Evolutionary conservation across 805 yeast species (phyloP), one percentile per base, ranked within the genome.

Genomic region (Monosporozyma unispora): DNA sequence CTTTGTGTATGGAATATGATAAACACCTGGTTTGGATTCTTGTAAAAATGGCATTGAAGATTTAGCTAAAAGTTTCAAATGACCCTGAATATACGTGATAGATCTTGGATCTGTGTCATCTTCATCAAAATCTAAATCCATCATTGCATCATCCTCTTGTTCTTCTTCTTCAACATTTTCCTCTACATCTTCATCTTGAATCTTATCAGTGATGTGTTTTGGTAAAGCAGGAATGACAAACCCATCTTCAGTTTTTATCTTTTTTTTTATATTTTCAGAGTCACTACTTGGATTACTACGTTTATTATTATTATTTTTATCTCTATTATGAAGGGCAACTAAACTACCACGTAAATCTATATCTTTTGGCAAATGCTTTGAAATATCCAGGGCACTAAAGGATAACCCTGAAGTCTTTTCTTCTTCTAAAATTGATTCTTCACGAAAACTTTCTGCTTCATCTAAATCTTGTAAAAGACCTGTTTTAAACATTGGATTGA

Each of bases 31-130:
- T 69, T 70, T 71, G 57, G 75, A 54, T 64, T 80, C 83, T 52
- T 70, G 64, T 45, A 91, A 61, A 55, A 91, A 88, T 29, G 84
- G 82, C 2, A 80, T 66, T 1, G 73, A 68, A 5, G 66, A 59
- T 9, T 59, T 55, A 1, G 84, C 69, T 31, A 91, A 71, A 10
- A 90, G 70, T 59, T 79, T 81, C 56, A 91, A 68, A 64, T 93
- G 98, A 46, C 79, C 75, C 47, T 73, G 79, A 10, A 84, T 69
- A 10, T 73, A 54, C 3, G 62, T 50, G 6, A 64, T 49, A 0
- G 66, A 58, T 33, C 61, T 65, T 3, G 72, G 59, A 29, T 62
- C 64, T 33, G 52, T 59, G 40, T 63, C 64, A 19, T 59, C 59
- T 4, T 59, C 67, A 28, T 61, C 73, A 41, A 67, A 73, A 2